Conservation (phyloP, 768 basidiomycete species). For the Cyclocybe aegerita region DNA sequence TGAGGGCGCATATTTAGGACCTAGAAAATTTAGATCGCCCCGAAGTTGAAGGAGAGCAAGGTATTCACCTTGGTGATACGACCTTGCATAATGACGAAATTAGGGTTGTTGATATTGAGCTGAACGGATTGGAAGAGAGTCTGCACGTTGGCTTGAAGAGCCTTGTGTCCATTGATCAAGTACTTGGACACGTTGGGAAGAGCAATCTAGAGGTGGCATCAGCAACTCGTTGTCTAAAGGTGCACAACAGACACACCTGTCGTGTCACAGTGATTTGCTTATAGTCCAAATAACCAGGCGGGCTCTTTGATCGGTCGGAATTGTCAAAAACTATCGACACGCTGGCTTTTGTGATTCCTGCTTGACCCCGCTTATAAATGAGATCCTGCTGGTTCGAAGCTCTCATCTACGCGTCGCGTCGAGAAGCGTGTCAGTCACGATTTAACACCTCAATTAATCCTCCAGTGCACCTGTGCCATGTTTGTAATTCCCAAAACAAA, state of each 20-base stretch:
- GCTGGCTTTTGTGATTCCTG: constrained; percentile 94
- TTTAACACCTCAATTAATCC: background rate
- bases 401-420: constrained; percentile 64
- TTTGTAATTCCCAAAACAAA: constrained; percentile 98
- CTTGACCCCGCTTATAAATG: constrained; percentile 98
- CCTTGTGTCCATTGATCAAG: constrained; percentile 93
- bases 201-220: constrained; percentile 59
- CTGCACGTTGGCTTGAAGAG: constrained; percentile 82
- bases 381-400: constrained; percentile 95
- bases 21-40: constrained; percentile 27
- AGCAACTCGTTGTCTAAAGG: background rate
- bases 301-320: constrained; percentile 82
- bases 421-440: background rate
- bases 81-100: constrained; percentile 99
- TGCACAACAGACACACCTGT: constrained; percentile 55
- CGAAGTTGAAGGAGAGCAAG: background rate
- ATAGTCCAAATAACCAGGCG: constrained; percentile 74
- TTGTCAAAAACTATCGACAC: constrained; percentile 99
- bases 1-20: constrained; percentile 97
- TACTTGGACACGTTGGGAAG: constrained; percentile 94
- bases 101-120: constrained; percentile 99
- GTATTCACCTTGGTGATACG: constrained; percentile 88
- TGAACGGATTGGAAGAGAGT: constrained; percentile 95
- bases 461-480: constrained; percentile 73
- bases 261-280: constrained; percentile 96